phyloP scores from a whole-genome alignment of 2,329 filamentous ascomycete species.

The Lithohypha guttulata region DNA sequence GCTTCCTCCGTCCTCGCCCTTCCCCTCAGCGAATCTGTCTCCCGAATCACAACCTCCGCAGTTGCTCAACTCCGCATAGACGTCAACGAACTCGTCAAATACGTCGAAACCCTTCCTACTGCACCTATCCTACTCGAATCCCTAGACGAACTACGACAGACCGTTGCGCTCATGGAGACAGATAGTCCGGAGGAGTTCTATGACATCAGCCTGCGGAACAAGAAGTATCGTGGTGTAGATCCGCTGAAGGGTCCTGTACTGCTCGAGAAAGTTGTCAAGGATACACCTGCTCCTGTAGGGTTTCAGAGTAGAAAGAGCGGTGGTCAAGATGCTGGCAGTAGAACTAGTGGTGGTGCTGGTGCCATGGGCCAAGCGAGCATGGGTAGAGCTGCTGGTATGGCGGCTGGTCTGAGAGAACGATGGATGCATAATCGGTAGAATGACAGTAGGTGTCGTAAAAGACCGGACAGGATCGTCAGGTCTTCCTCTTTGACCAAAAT shows the following conservation, averaged over 20 bases:
- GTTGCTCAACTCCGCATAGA: slow-evolving; percentile 72
- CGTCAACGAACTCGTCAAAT: slow-evolving; percentile 70
- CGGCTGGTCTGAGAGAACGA: slow-evolving; percentile 20
- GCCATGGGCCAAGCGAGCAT: slow-evolving; percentile 21
- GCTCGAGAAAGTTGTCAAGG: slow-evolving; percentile 61
- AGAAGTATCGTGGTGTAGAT: slow-evolving; percentile 88
- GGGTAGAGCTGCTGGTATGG: slow-evolving; percentile 13
- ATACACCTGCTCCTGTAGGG: slow-evolving; percentile 41
- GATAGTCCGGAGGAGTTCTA: slow-evolving; percentile 97
- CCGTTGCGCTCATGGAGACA: slow-evolving; percentile 71
- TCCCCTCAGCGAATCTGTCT: slow-evolving; percentile 67
- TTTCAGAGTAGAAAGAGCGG: slow-evolving; percentile 7
- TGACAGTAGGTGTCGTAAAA: not conserved
- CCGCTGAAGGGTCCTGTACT: slow-evolving; percentile 77
- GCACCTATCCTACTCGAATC: slow-evolving; percentile 83
- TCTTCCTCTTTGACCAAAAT: no score
- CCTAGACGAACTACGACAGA: slow-evolving; percentile 87
- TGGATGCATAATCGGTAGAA: slow-evolving; percentile 18
- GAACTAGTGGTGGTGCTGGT: slow-evolving; percentile 45
- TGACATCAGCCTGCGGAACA: slow-evolving; percentile 78
- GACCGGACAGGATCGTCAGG: not conserved
- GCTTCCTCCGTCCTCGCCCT: slow-evolving; percentile 66
- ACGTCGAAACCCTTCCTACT: slow-evolving; percentile 68
- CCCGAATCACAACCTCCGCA: slow-evolving; percentile 76
- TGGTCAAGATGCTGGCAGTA: slow-evolving; percentile 2